A percentile compares a stretch with the other conserved stretches of the same genome.
Conservation (phyloP, 2,329 filamentous ascomycete species). For the Penicillium occitanis region DNA sequence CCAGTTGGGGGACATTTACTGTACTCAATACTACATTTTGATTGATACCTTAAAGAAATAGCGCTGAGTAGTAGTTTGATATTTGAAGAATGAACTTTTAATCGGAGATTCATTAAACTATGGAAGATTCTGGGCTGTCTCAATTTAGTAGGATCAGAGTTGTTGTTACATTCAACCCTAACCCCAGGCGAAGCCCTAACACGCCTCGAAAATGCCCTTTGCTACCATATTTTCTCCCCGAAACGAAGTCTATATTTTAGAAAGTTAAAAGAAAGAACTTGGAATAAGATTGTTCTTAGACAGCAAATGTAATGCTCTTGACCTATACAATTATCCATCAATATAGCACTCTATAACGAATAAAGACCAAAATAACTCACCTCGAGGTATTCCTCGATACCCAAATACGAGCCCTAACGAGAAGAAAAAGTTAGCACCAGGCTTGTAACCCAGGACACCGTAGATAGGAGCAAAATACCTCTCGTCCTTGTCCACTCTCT, state of each 20-base stretch:
- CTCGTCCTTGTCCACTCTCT: constrained; percentile 75
- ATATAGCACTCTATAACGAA: background rate
- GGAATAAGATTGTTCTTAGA: background rate
- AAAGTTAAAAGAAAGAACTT: background rate
- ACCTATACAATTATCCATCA: background rate
- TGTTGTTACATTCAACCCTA: background rate
- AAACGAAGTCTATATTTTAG: background rate
- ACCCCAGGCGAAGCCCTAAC: background rate
- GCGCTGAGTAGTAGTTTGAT: too few species aligned
- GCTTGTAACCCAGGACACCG: too few species aligned
- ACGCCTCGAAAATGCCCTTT: background rate
- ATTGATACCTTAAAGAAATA: too few species aligned
- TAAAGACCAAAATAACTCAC: background rate
- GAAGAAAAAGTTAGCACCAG: too few species aligned
- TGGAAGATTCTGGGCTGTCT: too few species aligned
- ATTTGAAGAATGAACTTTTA: too few species aligned
- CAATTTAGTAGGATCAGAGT: too few species aligned
- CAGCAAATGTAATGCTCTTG: background rate
- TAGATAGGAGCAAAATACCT: constrained; percentile 44
- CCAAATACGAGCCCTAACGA: too few species aligned
- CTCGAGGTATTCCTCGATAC: too few species aligned
- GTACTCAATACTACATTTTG: too few species aligned
- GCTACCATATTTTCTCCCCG: too few species aligned
- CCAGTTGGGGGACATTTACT: background rate
- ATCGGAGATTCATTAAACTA: too few species aligned